Percentiles rank a stretch among this genome's conserved stretches.
Conservation (phyloP, 2,329 filamentous ascomycete species). For the Boeremia lycopersici region DNA sequence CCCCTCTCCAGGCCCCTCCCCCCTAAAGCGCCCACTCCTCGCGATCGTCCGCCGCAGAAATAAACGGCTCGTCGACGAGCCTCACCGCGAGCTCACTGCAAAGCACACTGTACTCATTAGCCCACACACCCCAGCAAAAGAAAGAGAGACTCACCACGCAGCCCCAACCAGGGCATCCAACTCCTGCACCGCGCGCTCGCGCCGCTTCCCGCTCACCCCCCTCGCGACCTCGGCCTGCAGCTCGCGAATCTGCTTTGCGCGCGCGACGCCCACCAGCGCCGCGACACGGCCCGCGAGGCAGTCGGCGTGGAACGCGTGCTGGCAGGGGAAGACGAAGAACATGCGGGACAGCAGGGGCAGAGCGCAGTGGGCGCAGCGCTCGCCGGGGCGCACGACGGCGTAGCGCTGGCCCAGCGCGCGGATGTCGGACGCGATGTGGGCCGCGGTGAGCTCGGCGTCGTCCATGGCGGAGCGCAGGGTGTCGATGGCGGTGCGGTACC, state of each 20-base stretch:
- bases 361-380: constrained; percentile 88
- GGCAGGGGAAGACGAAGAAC: constrained; percentile 98
- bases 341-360: constrained; percentile 86
- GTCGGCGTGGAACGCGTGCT: constrained; percentile 96
- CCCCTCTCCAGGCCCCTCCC: too few species aligned
- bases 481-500: constrained; percentile 92
- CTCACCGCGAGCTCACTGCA: constrained; percentile 96
- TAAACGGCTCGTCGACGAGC: constrained; percentile 90
- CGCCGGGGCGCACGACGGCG: constrained; percentile 94
- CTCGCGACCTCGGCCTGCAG: constrained; percentile 83
- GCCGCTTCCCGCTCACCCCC: constrained; percentile 72
- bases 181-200: constrained; percentile 85
- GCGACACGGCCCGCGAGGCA: constrained; percentile 87
- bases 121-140: not conserved
- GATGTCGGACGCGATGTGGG: constrained; percentile 90
- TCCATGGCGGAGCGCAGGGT: constrained; percentile 92
- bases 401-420: constrained; percentile 84
- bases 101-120: constrained; percentile 68
- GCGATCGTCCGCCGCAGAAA: constrained; percentile 72
- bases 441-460: constrained; percentile 83
- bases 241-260: constrained; percentile 80
- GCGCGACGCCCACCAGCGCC: constrained; percentile 76
- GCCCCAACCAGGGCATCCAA: constrained; percentile 90
- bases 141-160: constrained; percentile 69
- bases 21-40: constrained; percentile 74